Evolutionary conservation across 2,329 filamentous ascomycete genomes (phyloP).

Genomic region (Myotisia sp.): DNA sequence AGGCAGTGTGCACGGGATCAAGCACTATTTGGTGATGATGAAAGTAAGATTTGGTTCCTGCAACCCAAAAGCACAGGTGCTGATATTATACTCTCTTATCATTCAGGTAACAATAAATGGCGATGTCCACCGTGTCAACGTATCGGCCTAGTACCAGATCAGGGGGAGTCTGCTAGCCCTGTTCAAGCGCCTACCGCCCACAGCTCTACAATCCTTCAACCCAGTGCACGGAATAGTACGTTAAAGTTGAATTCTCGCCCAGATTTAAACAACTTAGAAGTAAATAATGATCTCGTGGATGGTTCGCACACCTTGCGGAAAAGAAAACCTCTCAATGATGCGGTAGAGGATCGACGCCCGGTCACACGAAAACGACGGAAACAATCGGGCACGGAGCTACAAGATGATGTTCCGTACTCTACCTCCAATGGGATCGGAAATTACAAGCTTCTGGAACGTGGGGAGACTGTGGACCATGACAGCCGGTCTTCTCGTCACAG

Average conservation of each 20-base stretch:
- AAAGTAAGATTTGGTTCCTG: constrained; percentile 42
- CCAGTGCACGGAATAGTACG: constrained; percentile 52
- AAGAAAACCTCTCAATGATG: constrained; percentile 62
- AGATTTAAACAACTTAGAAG: constrained; percentile 58
- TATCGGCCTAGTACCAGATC: constrained; percentile 23
- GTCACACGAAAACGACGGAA: constrained; percentile 37
- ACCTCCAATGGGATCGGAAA: too few relatives aligned
- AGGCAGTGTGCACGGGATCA: constrained; percentile 72
- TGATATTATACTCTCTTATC: constrained; percentile 14
- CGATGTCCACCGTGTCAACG: constrained; percentile 45
- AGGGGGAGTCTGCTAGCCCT: constrained; percentile 12
- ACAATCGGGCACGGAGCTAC: too few relatives aligned
- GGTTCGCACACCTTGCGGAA: constrained; percentile 67
- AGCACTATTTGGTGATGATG: constrained; percentile 45
- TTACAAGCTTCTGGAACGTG: constrained; percentile 1
- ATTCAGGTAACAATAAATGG: constrained; percentile 44
- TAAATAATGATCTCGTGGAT: constrained; percentile 60
- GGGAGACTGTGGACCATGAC: constrained; percentile 11
- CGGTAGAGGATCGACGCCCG: constrained; percentile 36
- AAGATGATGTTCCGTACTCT: too few relatives aligned
- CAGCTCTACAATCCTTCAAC: constrained; percentile 54
- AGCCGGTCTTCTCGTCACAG: constrained; percentile 39
- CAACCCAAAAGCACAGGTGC: not conserved
- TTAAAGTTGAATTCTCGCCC: constrained; percentile 59
- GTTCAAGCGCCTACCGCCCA: constrained; percentile 46